Evolutionary conservation across 768 basidiomycete species (phyloP), one percentile per base, ranked within the genome.

Genomic region (Coprinopsis marcescibilis): DNA sequence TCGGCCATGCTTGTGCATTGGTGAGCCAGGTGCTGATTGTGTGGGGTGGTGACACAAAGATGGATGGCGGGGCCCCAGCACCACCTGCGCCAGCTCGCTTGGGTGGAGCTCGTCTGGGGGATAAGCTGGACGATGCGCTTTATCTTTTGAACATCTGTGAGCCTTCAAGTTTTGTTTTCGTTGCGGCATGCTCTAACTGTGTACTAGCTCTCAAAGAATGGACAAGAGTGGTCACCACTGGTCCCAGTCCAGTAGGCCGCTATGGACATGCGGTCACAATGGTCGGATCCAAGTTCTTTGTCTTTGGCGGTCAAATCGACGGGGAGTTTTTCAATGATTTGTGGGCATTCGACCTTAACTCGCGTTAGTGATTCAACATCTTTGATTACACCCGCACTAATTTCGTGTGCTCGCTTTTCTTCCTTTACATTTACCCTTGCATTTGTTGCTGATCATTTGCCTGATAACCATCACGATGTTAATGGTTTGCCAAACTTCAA

Each of bases 41-140:
- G 3, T 99, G 96, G 96, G 96, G 96, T 25, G 96, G 95, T 20
- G 96, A 99, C 61, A 97, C 94, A 3, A 94, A 91, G 66, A 80
- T 83, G 12, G 83, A 85, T 71, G 19, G 12, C 7, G 6, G 12
- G 10, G 15, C 15, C 8, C 19, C 38, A 23, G 38, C 6, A 8
- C 17, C 38, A 23, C 5, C 21, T 12, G 15, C 35, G 10, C 6
- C 39, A 8, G 20, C 39, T 40, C 14, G 41, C 6, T n/a, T 19
- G 24, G 17, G 17, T 27, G 77, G 71, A 10, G 63, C 68, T 75
- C 25, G 77, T 73, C 54, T 72, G 71, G 7, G 68, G 8, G 91
- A 92, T 50, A 81, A 77, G 55, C 89, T 93, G 66, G 96, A 98
- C 61, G 90, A 97, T 63, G 86, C 81, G 0, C 70, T 98, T 35